Evolutionary conservation across 495 filamentous ascomycete species (phyloP), one percentile per base, ranked within the genome.

Genomic region (Aspergillus funiculosus): DNA sequence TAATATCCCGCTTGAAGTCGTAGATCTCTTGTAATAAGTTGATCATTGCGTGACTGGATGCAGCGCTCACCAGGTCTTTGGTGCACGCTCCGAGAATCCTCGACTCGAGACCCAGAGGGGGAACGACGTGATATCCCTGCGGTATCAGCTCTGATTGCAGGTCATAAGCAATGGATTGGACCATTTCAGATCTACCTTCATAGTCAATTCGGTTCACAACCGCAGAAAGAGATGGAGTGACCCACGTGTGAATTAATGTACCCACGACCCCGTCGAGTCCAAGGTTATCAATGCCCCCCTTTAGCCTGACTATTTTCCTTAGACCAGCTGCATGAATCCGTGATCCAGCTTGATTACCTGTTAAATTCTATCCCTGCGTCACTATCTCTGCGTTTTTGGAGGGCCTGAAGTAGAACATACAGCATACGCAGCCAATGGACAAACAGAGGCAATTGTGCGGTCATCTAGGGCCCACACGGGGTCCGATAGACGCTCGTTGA

Each of bases 401-500:
- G 7, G n/a, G 13, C n/a, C n/a, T n/a, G 24, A 6, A 2, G 5
- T n/a, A 1, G 8, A 3, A 27, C 35, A 5, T 34, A 48, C 45
- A 0, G 45, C 45, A 18, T 34, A 48, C 3, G 41, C 18, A 13
- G 45, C 35, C 15, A 48, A 17, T 2, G 36, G 36, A 3, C 28
- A 40, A 18, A 48, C 26, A 10, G 45, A 27, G 13, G 38, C 28
- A 6, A 48, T 20, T 1, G 45, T 48, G 6, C 45, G 26, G n/a
- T 48, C 45, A 24, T 48, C 45, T 1, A 41, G n/a, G 1, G 45
- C 45, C 11, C 26, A 6, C 4, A 2, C 20, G 5, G 36, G 36
- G 13, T 39, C 26, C 9, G 45, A 39, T 2, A 48, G 27, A 7
- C 36, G 36, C 36, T 40, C 28, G 7, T 48, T 48, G n/a, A 48